Conservation (phyloP, 2,329 filamentous ascomycete genomes). For the Alternaria brassicae region DNA sequence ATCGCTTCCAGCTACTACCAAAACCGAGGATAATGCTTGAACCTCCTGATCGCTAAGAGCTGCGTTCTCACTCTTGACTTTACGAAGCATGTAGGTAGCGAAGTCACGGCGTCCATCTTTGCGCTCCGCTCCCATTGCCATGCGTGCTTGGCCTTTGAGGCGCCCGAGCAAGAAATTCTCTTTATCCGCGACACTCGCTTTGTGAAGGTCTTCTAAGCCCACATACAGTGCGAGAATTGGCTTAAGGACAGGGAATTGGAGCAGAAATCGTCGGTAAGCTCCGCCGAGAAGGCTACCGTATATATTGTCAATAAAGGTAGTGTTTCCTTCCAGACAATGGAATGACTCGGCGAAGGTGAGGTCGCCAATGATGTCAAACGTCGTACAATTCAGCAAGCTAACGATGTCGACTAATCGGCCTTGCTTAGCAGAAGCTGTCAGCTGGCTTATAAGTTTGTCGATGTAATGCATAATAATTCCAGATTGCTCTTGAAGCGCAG, state of each 20-base stretch:
- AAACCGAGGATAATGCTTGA: neutral
- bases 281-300: neutral
- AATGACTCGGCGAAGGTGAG: neutral
- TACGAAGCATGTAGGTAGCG: constrained; percentile 2
- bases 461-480: neutral
- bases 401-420: neutral
- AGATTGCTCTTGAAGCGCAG: neutral
- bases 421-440: neutral
- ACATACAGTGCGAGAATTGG: neutral
- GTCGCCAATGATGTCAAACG: too few relatives aligned
- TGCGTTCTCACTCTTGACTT: neutral
- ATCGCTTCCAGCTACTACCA: neutral
- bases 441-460: neutral
- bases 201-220: neutral
- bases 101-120: constrained; percentile 1
- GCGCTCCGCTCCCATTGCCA: neutral
- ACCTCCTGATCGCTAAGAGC: neutral
- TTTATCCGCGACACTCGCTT: neutral
- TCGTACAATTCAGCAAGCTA: neutral
- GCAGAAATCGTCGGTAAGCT: neutral
- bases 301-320: neutral
- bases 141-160: neutral
- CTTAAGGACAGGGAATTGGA: neutral
- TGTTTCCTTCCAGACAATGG: neutral
- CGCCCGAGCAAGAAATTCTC: neutral